Conservation (phyloP, 2,329 filamentous ascomycete genomes). For the Drechslerella stenobrocha region DNA sequence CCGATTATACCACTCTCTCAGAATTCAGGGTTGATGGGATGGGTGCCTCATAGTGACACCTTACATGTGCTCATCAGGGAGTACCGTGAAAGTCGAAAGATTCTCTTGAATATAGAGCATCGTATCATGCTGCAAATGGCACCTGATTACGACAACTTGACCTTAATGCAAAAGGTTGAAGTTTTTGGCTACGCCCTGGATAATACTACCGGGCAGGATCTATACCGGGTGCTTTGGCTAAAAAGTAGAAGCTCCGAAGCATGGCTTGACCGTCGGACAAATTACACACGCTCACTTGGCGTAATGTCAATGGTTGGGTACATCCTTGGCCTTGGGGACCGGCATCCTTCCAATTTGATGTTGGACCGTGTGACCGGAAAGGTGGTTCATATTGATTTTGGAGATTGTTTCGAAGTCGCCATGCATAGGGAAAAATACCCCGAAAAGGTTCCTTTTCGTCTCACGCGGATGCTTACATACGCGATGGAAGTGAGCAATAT, state of each 20-base stretch:
- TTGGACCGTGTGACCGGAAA: constrained; percentile 94
- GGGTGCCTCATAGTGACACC: constrained; percentile 97
- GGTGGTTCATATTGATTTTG: constrained; percentile 98
- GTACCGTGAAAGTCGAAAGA: constrained; percentile 95
- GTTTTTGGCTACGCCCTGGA: constrained; percentile 99
- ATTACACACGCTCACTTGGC: constrained; percentile 93
- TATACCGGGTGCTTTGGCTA: constrained; percentile 96
- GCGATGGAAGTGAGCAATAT: constrained; percentile 99
- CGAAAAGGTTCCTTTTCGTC: constrained; percentile 92
- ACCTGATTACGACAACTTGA: constrained; percentile 96
- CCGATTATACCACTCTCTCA: constrained; percentile 96
- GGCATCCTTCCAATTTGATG: constrained; percentile 97
- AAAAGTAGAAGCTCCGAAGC: constrained; percentile 98
- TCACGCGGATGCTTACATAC: constrained; percentile 98
- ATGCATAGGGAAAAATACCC: constrained; percentile 99
- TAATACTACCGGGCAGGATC: constrained; percentile 97
- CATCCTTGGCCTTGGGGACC: constrained; percentile 92
- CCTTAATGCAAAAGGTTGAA: constrained; percentile 99
- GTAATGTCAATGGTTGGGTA: constrained; percentile 99
- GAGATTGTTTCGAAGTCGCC: constrained; percentile 98
- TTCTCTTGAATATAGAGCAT: constrained; percentile 97
- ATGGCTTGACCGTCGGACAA: constrained; percentile 97
- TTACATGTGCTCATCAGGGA: constrained; percentile 95
- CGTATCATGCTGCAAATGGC: constrained; percentile 99
- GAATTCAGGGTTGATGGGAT: constrained; percentile 90